phyloP scores from a whole-genome alignment of 202 grass and related monocot species.

The Eragrostis tef region DNA sequence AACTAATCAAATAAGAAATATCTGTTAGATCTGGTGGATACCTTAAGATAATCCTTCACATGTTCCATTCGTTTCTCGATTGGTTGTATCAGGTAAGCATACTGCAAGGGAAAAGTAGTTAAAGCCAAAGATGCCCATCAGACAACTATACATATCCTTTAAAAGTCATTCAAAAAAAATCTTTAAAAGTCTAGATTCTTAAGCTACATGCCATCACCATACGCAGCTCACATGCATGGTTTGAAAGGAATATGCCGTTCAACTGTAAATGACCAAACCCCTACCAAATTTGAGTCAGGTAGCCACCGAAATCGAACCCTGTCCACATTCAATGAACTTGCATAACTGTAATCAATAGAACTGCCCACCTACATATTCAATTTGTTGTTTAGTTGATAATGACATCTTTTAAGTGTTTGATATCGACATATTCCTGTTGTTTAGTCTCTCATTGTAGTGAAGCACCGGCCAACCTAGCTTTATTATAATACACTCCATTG shows the following conservation, averaged over 20 bases:
- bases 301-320: background rate
- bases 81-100: constrained; percentile 79
- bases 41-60: constrained; percentile 87
- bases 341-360: background rate
- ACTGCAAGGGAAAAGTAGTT: constrained; percentile 49
- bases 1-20: background rate
- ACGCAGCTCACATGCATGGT: background rate
- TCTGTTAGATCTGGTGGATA: constrained; percentile 18
- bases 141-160: background rate
- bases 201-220: constrained; percentile 11
- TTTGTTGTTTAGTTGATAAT: constrained; percentile 27
- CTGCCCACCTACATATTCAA: constrained; percentile 36
- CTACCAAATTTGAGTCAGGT: constrained; percentile 23
- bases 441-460: background rate
- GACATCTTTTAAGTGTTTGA: constrained; percentile 34
- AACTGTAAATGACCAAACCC: background rate
- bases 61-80: constrained; percentile 77
- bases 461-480: background rate
- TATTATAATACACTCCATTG: background rate
- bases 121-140: constrained; percentile 39
- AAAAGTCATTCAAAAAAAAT: too few relatives aligned
- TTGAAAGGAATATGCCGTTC: constrained; percentile 33
- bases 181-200: constrained; percentile 31
- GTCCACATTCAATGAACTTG: constrained; percentile 61
- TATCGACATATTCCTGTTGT: background rate